Evolutionary conservation across 768 basidiomycete genomes (phyloP).

Genomic region (Hebeloma cylindrosporum): DNA sequence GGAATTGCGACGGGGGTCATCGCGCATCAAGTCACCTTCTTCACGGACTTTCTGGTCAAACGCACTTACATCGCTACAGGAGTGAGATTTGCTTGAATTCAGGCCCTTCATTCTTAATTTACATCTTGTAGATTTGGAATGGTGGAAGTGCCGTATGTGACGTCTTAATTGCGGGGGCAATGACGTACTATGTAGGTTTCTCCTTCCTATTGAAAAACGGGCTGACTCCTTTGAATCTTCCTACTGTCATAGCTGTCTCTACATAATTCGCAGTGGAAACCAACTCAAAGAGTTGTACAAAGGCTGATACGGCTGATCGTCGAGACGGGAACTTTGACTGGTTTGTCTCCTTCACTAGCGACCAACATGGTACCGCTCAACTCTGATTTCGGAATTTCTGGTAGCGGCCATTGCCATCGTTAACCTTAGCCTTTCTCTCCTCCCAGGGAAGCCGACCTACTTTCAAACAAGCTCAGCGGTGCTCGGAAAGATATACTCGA

Average conservation of each 20-base stretch:
- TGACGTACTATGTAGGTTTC: constrained; percentile 19
- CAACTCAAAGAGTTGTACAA: constrained; percentile 10
- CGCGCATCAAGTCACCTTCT: neutral
- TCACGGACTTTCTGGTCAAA: constrained; percentile 1
- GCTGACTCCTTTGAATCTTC: constrained; percentile 5
- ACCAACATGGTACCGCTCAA: too few species aligned
- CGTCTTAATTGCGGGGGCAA: constrained; percentile 16
- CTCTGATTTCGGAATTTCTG: too few species aligned
- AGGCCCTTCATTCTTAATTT: neutral
- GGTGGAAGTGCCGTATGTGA: constrained; percentile 16
- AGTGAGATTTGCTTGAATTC: constrained; percentile 2
- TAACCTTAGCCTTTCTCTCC: constrained; percentile 8
- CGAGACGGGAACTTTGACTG: constrained; percentile 17
- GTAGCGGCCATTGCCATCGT: constrained; percentile 12
- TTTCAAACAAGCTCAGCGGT: constrained; percentile 8
- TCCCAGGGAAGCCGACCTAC: constrained; percentile 4
- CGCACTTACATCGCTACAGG: constrained; percentile 7
- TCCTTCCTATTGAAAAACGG: neutral
- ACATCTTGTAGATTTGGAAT: constrained; percentile 15
- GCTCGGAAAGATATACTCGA: constrained; percentile 18
- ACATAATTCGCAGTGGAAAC: constrained; percentile 4
- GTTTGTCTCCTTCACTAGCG: neutral
- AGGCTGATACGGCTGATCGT: constrained; percentile 16
- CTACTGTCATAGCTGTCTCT: constrained; percentile 8
- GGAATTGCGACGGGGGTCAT: constrained; percentile 11